Percentiles rank a stretch among this genome's conserved stretches.
These are phyloP conservation scores for Leishmania martiniquensis DNA, from an alignment of 208 protist genomes.

Conservation along the genomic window DNA sequence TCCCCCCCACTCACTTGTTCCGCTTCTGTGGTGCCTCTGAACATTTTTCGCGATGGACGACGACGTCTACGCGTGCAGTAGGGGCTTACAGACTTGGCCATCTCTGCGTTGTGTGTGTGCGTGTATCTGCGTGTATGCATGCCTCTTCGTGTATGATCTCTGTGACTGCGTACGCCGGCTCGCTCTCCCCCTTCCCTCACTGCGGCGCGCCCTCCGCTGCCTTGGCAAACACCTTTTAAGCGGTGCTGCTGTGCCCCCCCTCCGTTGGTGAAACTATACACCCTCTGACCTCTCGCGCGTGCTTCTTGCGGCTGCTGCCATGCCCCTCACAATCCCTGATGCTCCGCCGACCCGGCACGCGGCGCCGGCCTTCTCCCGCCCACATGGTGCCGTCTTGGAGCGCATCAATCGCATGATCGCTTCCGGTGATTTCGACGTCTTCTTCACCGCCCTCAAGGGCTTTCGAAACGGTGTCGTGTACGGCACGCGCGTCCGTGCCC, in stretches of 20 bases:
- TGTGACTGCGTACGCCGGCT: background rate
- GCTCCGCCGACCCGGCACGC: background rate
- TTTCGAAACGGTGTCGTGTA: slow-evolving; percentile 91
- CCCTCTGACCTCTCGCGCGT: background rate
- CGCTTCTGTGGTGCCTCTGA: background rate
- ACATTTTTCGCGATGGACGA: background rate
- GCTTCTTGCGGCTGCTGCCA: background rate
- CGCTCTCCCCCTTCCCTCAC: background rate
- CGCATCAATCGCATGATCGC: slow-evolving; percentile 71
- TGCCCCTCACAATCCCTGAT: background rate
- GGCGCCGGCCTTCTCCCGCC: slow-evolving; percentile 14
- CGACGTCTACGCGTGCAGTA: background rate
- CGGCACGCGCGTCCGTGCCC: slow-evolving; percentile 80
- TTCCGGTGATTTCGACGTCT: slow-evolving; percentile 56
- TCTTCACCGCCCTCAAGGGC: slow-evolving; percentile 78
- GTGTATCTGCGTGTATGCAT: background rate
- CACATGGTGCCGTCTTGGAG: slow-evolving; percentile 23
- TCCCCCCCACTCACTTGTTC: background rate
- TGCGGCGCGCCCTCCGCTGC: background rate
- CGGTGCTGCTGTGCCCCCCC: background rate
- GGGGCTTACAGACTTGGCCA: background rate
- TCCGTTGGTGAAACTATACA: background rate
- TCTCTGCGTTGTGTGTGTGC: background rate
- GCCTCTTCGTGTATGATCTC: background rate
- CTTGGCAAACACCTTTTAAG: too few species aligned